Evolutionary conservation across 1,284 basidiomycete genomes (phyloP), one percentile per base, ranked within the genome.

Genomic region (Neonothopanus nambi): DNA sequence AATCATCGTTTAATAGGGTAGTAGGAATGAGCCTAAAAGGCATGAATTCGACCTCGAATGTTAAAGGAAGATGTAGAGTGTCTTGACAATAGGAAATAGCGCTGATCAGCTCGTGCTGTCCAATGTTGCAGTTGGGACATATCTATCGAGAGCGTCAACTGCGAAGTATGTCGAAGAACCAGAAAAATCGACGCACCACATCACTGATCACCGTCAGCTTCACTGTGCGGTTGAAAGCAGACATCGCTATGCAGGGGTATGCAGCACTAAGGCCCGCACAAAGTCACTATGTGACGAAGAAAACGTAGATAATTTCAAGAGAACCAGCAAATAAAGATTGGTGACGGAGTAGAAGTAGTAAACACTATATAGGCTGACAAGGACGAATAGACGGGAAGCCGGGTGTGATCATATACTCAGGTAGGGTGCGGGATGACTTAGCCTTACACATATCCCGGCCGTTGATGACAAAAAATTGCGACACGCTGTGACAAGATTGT

Each of bases 101-200:
- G 40, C 77, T 75, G 47, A 85, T 72, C 52, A 93, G 78, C 62
- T 90, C 86, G 66, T 84, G 81, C 67, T 86, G 81, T 12, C 81
- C 84, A 57, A 93, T 79, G 68, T 83, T 89, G 68, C 88, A 91
- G 73, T 86, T 90, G 52, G 79, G 76, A 65, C 89, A 91, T 43
- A 78, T 73, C 87, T 90, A 63, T 30, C 45, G 44, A 40, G 33
- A 44, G 30, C 18, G 40, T 50, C 12, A 37, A 43, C 55, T 21
- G 52, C 51, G 47, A 46, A 39, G 9, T 43, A 44, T 51, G 51
- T n/a, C 47, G 49, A 59, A 5, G 26, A 28, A 59, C 45, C 56
- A 48, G 48, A 46, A 55, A 38, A 40, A 50, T 18, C 51, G 50
- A 75, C 84, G 63, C 61, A 87, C 86, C 55, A 88, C 81, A 70